phyloP scores from a whole-genome alignment of 2,329 filamentous ascomycete species.

The Aspergillus texensis region DNA sequence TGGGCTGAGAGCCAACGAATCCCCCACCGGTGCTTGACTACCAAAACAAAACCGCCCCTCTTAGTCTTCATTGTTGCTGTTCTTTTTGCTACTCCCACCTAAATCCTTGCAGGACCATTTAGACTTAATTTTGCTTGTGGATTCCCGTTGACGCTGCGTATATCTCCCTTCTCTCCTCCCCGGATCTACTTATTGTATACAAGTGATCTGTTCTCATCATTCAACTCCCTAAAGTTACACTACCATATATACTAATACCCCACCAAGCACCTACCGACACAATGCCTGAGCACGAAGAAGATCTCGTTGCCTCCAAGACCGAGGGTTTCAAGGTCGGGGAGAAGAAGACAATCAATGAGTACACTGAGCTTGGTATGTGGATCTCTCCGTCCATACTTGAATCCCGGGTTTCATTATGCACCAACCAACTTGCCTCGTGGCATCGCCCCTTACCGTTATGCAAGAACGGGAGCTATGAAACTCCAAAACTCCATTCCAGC shows the following conservation, averaged over 20 bases:
- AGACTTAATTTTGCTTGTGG: neutral
- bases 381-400: neutral
- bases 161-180: neutral
- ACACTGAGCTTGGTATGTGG: conserved; percentile 82
- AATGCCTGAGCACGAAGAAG: conserved; percentile 76
- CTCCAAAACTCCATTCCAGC: neutral
- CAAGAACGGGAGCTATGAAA: neutral
- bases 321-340: conserved; percentile 97
- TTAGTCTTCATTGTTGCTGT: conserved; percentile 4
- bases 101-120: neutral
- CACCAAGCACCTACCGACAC: conserved; percentile 31
- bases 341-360: conserved; percentile 97
- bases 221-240: neutral
- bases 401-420: neutral
- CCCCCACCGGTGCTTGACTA: conserved; percentile 3
- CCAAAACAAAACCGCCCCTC: conserved; percentile 15
- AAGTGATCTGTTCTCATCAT: neutral
- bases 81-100: conserved; percentile 4
- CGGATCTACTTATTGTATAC: neutral
- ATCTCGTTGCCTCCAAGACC: conserved; percentile 83
- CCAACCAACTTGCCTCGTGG: conserved; percentile 12
- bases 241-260: conserved; percentile 17
- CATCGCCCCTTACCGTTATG: conserved; percentile 4
- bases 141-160: neutral
- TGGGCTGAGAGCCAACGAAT: conserved; percentile 4